phyloP scores from a whole-genome alignment of 1,284 basidiomycete species.

The Sporisorium reilianum region DNA sequence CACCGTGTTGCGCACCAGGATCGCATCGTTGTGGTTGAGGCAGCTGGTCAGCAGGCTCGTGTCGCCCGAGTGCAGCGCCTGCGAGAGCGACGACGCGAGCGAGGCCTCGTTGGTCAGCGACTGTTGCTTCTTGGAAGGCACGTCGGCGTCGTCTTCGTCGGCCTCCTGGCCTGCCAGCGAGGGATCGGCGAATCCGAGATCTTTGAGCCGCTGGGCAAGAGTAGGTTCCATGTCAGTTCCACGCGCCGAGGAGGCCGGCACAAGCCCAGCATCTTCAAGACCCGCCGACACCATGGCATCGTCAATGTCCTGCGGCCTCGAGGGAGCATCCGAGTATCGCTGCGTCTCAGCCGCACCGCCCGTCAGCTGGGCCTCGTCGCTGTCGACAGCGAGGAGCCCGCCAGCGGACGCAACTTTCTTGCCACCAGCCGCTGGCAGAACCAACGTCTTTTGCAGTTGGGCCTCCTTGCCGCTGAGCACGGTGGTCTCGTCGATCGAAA shows the following conservation, averaged over 20 bases:
- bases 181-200: constrained; percentile 49
- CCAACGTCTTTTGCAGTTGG: constrained; percentile 31
- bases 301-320: constrained; percentile 36
- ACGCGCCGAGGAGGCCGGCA: constrained; percentile 12
- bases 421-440: constrained; percentile 16
- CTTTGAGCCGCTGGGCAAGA: constrained; percentile 57
- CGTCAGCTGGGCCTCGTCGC: constrained; percentile 38
- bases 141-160: constrained; percentile 40
- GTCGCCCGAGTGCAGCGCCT: constrained; percentile 96
- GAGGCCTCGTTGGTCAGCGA: constrained; percentile 81
- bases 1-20: constrained; percentile 88
- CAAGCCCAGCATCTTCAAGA: constrained; percentile 36
- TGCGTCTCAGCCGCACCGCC: constrained; percentile 47
- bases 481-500: constrained; percentile 53
- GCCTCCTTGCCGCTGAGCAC: constrained; percentile 41
- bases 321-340: constrained; percentile 54
- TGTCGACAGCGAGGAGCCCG: constrained; percentile 30
- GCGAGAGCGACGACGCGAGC: constrained; percentile 91
- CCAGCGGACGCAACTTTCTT: constrained; percentile 12
- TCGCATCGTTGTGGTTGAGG: constrained; percentile 82
- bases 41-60: constrained; percentile 87
- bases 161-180: constrained; percentile 35
- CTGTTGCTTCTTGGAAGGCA: constrained; percentile 34
- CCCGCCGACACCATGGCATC: constrained; percentile 30
- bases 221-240: constrained; percentile 49